A percentile compares a stretch with the other conserved stretches of the same genome.
phyloP scores from a whole-genome alignment of 225 moss, liverwort and hornwort genomes.

The Marchantia polymorpha region DNA sequence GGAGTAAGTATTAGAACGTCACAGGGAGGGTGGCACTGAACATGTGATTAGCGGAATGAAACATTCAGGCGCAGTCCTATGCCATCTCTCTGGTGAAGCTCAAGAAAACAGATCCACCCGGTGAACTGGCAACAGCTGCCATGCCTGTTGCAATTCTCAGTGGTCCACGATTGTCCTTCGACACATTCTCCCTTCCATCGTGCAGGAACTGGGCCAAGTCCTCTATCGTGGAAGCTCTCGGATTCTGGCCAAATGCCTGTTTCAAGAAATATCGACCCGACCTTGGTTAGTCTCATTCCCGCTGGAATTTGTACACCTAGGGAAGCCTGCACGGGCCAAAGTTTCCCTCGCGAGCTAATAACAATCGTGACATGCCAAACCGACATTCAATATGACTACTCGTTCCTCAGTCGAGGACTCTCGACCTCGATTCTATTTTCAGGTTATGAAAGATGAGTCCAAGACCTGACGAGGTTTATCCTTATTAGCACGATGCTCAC shows the following conservation, averaged over 20 bases:
- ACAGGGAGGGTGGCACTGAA: neutral
- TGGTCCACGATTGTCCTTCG: neutral
- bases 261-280: neutral
- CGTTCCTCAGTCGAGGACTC: no score
- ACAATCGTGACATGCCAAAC: no score
- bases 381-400: no score
- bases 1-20: neutral
- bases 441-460: no score
- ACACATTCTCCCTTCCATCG: constrained; percentile 18
- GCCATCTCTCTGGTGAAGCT: neutral
- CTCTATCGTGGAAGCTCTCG: constrained; percentile 16
- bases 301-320: no score
- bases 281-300: neutral
- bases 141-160: constrained; percentile 18
- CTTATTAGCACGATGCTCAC: no score
- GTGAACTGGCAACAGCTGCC: no score
- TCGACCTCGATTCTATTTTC: no score
- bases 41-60: neutral
- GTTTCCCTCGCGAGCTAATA: no score
- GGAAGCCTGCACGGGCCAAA: no score
- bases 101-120: no score
- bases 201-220: constrained; percentile 4
- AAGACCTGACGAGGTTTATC: no score
- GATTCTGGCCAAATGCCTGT: constrained; percentile 25
- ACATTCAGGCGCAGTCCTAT: neutral